Base-by-base conservation (phyloP, 2,329 filamentous ascomycete species). In the Xylariaceae sp. region DNA sequence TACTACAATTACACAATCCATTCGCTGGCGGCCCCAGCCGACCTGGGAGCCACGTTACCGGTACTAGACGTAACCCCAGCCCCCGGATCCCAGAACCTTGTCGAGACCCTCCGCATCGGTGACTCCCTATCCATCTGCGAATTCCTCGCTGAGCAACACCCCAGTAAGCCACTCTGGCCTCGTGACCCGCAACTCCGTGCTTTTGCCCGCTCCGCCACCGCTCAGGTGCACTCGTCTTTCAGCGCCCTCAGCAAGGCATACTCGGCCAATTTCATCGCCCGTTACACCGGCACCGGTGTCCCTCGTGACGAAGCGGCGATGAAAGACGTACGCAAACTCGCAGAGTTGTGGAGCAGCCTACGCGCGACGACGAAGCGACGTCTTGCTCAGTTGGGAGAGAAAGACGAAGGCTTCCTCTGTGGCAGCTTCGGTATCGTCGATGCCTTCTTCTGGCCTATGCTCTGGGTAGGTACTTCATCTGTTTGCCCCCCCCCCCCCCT, bases 71-170 rank as follows among this genome's bases (percentile, higher is more conserved):
- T 55, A 3, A 4, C 31, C 2, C 30, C 39, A 6, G 34, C 19
- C 29, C 34, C 49, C 12, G 35, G 30, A 6, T 74, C 74, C 1
- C 71, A 71, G 54, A 63, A 77, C 8, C 64, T 72, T 30, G 68
- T 27, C 5, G 40, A 26, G 12, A 61, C 64, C 8, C 65, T 73
- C 34, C 56, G 72, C 5, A 62, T 78, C 48, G 74, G 71, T 65
- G 77, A 80, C 57, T 79, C 76, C 0, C 68, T 79, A 11, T 72
- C 77, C 53, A 78, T 80, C 47, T 67, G 67, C 66, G 76, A 79
- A 53, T 74, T 74, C 60, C 63, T 79, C 3, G 73, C 75, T 19
- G 76, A 79, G 55, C 59, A 62, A 26, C 62, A 75, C 48, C 72
- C 74, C 0, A 56, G 59, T 11, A 63, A 62, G 29, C 32, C 54